These are phyloP conservation scores for Penicillium turbatum DNA, from an alignment of 495 filamentous ascomycete species.

Conservation along the genomic window DNA sequence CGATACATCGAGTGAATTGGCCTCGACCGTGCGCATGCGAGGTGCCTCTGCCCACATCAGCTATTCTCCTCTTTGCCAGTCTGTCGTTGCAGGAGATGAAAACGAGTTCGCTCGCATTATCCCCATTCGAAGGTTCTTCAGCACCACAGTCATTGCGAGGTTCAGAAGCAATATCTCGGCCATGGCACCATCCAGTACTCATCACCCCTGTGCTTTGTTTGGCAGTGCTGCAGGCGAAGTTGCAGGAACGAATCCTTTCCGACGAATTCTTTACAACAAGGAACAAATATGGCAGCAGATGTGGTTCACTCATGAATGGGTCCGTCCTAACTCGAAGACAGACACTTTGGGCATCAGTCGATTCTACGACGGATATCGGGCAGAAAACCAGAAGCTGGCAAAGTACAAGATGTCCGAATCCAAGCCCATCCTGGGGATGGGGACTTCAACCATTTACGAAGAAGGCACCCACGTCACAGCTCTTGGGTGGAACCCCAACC, in stretches of 20 bases:
- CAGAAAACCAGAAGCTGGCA: constrained; percentile 38
- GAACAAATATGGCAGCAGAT: constrained; percentile 52
- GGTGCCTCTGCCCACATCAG: constrained; percentile 44
- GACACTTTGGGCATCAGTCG: constrained; percentile 44
- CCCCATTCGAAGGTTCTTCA: constrained; percentile 54
- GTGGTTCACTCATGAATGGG: constrained; percentile 63
- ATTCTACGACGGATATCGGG: constrained; percentile 56
- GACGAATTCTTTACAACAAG: constrained; percentile 50
- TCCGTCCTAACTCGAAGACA: constrained; percentile 22
- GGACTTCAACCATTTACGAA: constrained; percentile 53
- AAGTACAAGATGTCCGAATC: constrained; percentile 30
- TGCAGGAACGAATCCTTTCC: constrained; percentile 52
- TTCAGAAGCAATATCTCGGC: constrained; percentile 37
- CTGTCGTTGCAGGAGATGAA: constrained; percentile 55
- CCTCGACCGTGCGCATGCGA: constrained; percentile 49
- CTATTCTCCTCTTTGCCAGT: constrained; percentile 55
- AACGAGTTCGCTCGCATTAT: constrained; percentile 50
- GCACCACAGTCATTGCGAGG: constrained; percentile 37
- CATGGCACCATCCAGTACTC: constrained; percentile 39
- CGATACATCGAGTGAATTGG: constrained; percentile 45
- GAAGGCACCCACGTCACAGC: constrained; percentile 52
- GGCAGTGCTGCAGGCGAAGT: constrained; percentile 57
- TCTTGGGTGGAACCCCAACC: constrained; percentile 65
- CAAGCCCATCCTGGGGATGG: constrained; percentile 33
- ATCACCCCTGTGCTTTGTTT: constrained; percentile 52